Base-by-base conservation (phyloP, 495 filamentous ascomycete species). In the Penicillium dipodomyicola region DNA sequence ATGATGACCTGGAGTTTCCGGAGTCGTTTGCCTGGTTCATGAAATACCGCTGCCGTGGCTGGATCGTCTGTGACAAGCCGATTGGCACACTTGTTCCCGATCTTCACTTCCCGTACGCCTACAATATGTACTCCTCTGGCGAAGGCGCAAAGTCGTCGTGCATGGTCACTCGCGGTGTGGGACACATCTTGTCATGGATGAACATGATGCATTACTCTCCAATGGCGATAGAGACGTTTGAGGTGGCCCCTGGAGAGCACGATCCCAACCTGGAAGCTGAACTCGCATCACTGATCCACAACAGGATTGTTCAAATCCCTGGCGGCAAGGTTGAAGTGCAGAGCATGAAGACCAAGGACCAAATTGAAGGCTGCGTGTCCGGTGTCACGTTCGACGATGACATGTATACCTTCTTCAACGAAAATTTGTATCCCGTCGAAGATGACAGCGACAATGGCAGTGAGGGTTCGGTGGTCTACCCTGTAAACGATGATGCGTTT, bases 11-110 rank as follows among this genome's bases (percentile, higher is more conserved):
- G 14, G 9, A 15, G 2, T 39, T 64, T 41, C 52, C 63, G 0
- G 25, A 43, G 2, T 71, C 72, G 0, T 77, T 79, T 54, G 50
- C 64, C 0, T 53, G 61, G 2, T 79, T 78, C 29, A 8, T 77
- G 4, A 64, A 64, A 32, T 67, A 86, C 71, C 83, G 84, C 23
- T 79, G 76, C 40, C 82, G 86, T 23, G 84, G 77, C 5, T 91
- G 87, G 60, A 58, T 81, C n/a, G 65, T 80, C 20, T 81, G 80
- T n/a, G 10, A 68, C 0, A 65, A 79, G 12, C 75, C 76, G 0
- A 54, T 77, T 2, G 84, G 79, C 27, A 70, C 68, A 5, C 77
- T 73, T 6, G 64, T 87, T 23, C 67, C 77, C 9, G 79, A 79
- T 7, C 64, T 64, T 29, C 51, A 59, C 4, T 46, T 64, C 5